phyloP scores from a whole-genome alignment of 1,284 basidiomycete species.

The Ganoderma lucidum region DNA sequence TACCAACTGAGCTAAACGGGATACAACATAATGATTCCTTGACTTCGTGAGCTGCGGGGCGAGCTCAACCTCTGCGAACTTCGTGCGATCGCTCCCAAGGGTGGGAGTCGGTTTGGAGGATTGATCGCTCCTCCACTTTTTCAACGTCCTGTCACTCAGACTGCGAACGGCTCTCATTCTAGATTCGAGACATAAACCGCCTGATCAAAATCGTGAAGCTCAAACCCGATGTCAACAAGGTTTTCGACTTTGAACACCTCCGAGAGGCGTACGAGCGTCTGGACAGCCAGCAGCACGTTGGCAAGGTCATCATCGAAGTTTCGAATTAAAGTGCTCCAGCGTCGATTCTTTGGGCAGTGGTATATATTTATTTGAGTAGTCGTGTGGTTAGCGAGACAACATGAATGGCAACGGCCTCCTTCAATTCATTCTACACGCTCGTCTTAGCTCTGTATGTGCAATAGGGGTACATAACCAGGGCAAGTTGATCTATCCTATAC shows the following conservation, averaged over 20 bases:
- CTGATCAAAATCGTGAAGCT: constrained; percentile 44
- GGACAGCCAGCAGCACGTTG: constrained; percentile 45
- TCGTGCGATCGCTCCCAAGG: too few relatives aligned
- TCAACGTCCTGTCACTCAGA: too few relatives aligned
- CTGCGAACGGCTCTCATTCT: neutral
- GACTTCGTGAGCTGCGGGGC: too few relatives aligned
- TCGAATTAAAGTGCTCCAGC: neutral
- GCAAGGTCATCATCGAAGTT: constrained; percentile 20
- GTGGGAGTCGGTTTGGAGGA: too few relatives aligned
- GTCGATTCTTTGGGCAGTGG: neutral
- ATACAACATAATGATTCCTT: neutral
- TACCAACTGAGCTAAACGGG: constrained; percentile 63
- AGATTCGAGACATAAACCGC: constrained; percentile 49
- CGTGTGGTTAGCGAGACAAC: too few relatives aligned
- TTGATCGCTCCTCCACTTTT: too few relatives aligned
- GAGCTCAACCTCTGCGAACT: too few relatives aligned
- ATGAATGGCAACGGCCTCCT: too few relatives aligned
- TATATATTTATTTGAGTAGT: neutral
- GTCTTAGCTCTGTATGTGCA: too few relatives aligned
- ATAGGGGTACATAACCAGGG: too few relatives aligned
- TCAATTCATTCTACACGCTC: too few relatives aligned
- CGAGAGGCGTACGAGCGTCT: constrained; percentile 48
- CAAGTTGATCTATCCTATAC: neutral
- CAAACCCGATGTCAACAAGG: constrained; percentile 49
- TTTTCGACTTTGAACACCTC: constrained; percentile 50